Base-by-base conservation (phyloP, 164 flowering plant genomes). In the Pachysandra terminalis region DNA sequence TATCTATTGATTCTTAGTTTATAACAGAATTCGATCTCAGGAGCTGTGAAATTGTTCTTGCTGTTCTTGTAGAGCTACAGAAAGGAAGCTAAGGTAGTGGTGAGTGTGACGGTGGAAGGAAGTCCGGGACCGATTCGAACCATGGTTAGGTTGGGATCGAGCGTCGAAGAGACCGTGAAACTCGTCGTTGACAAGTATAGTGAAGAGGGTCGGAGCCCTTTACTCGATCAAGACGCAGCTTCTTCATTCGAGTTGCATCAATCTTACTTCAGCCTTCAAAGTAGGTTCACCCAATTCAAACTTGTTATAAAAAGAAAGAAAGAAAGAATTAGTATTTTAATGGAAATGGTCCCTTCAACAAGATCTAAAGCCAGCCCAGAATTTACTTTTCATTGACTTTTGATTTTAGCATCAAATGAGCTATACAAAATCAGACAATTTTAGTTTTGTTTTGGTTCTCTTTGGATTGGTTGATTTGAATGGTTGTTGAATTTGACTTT, bases 41-140 rank as follows among this genome's bases (percentile, higher is more conserved):
- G n/a, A n/a, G n/a, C n/a, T n/a, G 3, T 45, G 59, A 3, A n/a
- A 32, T 27, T 59, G n/a, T n/a, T n/a, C n/a, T n/a, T n/a, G n/a
- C n/a, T n/a, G n/a, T 65, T 28, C 45, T 16, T 68, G 59, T 60
- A 80, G 84, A 77, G 63, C 2, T 88, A 79, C 61, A 73, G 77
- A 13, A 84, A 79, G 64, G 95, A 91, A 37, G 78, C 85, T 3
- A 93, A 91, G 68, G 98, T 87, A 41, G 91, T 90, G 76, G 82
- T 93, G 15, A 93, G 80, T 69, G 96, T 93, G 63, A 81, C 87
- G 0, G 92, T 94, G 25, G 95, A 90, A 66, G 97, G 95, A 57
- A 94, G 97, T 66, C 87, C 93, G 16, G 98, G 98, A 56, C 91
- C 95, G 17, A 78, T 94, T 1, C 64, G 85, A 66, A 69, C 87